Evolutionary conservation across 139 green algal genomes (phyloP), one percentile per base, ranked within the genome.

Genomic region (Chlamydomonas sp.): DNA sequence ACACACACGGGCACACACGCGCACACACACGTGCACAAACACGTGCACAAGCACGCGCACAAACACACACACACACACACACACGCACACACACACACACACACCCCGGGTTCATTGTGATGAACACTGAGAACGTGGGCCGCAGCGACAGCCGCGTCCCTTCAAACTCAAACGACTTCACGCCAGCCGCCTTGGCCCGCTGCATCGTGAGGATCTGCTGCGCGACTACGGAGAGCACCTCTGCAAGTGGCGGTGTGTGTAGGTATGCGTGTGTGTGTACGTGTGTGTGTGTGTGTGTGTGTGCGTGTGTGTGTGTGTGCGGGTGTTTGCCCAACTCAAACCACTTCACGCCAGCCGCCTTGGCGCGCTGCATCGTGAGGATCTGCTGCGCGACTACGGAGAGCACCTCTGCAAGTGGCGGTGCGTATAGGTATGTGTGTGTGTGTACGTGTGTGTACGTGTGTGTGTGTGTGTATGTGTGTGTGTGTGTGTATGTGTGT

Each of bases 171-270:
- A 95, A 94, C 2, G 75, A 72, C 67, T 83, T 85, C 31, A 91
- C 61, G 3, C 77, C 76, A n/a, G 74, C 73, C 33, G 78, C 73
- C 74, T 90, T 91, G 58, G 89, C 89, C 3, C 87, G 79, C 77
- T 94, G 88, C 73, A 95, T 93, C 54, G 89, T 92, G 33, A 90
- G 72, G 66, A 95, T 92, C 82, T 95, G 88, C 74, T 94, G 88
- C 57, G 88, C 88, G 50, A 93, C 87, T 2, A 93, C 88, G n/a
- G 76, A 85, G 65, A 91, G 77, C 60, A 84, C 73, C 73, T 79
- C 57, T 54, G 59, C 43, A 16, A 16, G 43, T 13, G 43, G 16
- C 13, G 16, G 43, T 54, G 43, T 54, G 43, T 16, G 43, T n/a
- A n/a, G n/a, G n/a, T n/a, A n/a, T n/a, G n/a, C n/a, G n/a, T n/a